A percentile compares a stretch with the other conserved stretches of the same genome.
Evolutionary conservation across 2,329 filamentous ascomycete species (phyloP).

Genomic region (Zymoseptoria pseudotritici): DNA sequence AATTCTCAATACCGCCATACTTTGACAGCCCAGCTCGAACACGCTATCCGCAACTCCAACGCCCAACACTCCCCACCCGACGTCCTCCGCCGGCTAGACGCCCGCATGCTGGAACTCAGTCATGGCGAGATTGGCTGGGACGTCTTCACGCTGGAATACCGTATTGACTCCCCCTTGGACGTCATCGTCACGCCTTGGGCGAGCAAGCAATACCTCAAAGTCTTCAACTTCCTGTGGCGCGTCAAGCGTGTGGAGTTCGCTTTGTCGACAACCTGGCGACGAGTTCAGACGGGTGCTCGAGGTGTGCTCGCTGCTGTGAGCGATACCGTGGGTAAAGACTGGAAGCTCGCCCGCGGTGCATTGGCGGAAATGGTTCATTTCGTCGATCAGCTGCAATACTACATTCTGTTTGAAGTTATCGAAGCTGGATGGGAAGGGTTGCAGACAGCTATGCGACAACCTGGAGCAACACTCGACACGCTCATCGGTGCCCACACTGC

Average conservation of each 20-base stretch:
- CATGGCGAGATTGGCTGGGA: slow-evolving; percentile 99
- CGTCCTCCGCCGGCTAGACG: slow-evolving; percentile 82
- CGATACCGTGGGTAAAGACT: slow-evolving; percentile 54
- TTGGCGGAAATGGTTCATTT: slow-evolving; percentile 99
- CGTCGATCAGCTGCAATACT: slow-evolving; percentile 93
- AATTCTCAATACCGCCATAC: slow-evolving; percentile 95
- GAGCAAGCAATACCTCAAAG: slow-evolving; percentile 91
- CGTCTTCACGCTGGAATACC: slow-evolving; percentile 97
- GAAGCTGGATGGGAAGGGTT: slow-evolving; percentile 92
- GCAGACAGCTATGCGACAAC: slow-evolving; percentile 65
- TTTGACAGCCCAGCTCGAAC: slow-evolving; percentile 92
- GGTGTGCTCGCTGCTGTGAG: slow-evolving; percentile 78
- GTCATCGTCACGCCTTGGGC: slow-evolving; percentile 96
- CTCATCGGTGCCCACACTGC: slow-evolving; percentile 84
- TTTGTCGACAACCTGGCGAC: slow-evolving; percentile 81
- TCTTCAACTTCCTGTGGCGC: slow-evolving; percentile 98
- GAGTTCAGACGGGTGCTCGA: slow-evolving; percentile 88
- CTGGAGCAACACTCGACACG: slow-evolving; percentile 87
- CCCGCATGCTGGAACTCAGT: slow-evolving; percentile 94
- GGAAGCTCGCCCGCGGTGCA: slow-evolving; percentile 82
- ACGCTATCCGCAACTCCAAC: slow-evolving; percentile 93
- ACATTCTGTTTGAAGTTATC: slow-evolving; percentile 97
- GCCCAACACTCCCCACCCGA: slow-evolving; percentile 92
- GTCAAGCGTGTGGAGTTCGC: slow-evolving; percentile 97
- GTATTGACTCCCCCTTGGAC: slow-evolving; percentile 92